These are phyloP conservation scores for Aspergillus ochraceus DNA, from an alignment of 2,329 filamentous ascomycete species.

Conservation along the genomic window DNA sequence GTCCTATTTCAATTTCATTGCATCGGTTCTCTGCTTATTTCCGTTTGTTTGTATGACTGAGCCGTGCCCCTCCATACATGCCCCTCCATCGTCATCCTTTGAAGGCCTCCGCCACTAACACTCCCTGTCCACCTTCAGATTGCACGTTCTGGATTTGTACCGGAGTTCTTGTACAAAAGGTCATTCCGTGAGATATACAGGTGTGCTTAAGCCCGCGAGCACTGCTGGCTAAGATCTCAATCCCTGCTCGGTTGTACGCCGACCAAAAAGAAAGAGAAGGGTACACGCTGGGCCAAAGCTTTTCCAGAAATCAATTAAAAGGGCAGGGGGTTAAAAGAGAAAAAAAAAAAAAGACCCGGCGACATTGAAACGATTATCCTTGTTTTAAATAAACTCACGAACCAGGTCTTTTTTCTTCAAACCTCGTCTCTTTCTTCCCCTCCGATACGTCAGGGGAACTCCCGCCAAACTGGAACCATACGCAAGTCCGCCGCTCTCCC, in stretches of 20 bases:
- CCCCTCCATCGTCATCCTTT: not conserved
- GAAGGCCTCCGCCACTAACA: not conserved
- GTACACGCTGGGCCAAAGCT: not conserved
- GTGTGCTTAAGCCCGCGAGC: slow-evolving; percentile 12
- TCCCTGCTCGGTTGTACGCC: slow-evolving; percentile 5
- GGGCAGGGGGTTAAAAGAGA: not conserved
- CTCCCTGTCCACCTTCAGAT: slow-evolving; percentile 13
- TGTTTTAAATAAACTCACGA: not conserved
- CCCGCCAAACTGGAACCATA: slow-evolving; percentile 65
- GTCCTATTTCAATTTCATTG: not conserved
- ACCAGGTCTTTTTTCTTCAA: not conserved
- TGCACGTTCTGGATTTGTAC: slow-evolving; percentile 12
- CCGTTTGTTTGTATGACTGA: not conserved
- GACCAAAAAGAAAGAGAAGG: slow-evolving; percentile 3
- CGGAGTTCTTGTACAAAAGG: slow-evolving; percentile 10
- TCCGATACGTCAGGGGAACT: not conserved
- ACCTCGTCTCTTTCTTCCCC: not conserved
- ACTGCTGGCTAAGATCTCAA: slow-evolving; percentile 15
- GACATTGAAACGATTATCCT: not conserved
- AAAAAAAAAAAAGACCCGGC: not conserved
- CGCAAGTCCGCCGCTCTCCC: slow-evolving; percentile 63
- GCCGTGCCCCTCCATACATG: not conserved
- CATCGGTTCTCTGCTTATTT: not conserved
- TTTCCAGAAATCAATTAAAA: not conserved
- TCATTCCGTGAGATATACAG: slow-evolving; percentile 14